Evolutionary conservation across 495 filamentous ascomycete species (phyloP), one percentile per base, ranked within the genome.

Genomic region (Aspergillus funiculosus): DNA sequence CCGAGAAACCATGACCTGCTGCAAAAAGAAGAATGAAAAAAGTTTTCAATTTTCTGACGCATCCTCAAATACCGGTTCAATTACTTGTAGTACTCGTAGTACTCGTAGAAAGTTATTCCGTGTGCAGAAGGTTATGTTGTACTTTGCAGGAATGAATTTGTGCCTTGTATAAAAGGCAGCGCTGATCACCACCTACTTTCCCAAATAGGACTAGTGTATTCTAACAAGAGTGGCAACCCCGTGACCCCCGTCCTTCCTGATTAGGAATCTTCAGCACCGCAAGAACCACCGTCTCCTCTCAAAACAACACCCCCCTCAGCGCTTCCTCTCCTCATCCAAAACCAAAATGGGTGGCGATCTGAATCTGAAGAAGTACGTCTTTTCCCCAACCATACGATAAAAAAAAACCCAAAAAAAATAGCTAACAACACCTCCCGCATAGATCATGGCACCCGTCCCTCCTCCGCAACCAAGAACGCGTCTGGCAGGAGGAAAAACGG

Each of bases 401-500:
- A 7, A 30, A 32, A 27, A 32, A 32, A 35, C 18, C 30, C 10
- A 30, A 32, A 27, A 32, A 32, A 35, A 32, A 6, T 40, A 37
- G 46, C 57, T 56, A 52, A 59, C 42, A 40, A 3, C 26, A 19
- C 3, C 42, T n/a, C n/a, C n/a, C n/a, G 24, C 19, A 24, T 20
- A 71, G 68, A 55, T 91, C 86, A 73, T 98, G 90, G 85, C 91
- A 98, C 59, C 87, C 89, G 39, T 76, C 79, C 41, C 75, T 90
- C 39, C 77, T 88, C 63, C 79, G 77, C 67, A 95, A 95, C 64
- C 89, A 94, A 70, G 74, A 72, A 63, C 75, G 78, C 52, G 89
- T 94, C 46, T 94, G 85, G 81, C 75, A 83, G 18, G 83, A 88
- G 59, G 90, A 99, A 59, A 81, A 92, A 59, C 85, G 86, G 52